Percentiles rank a stretch among this genome's conserved stretches.
Evolutionary conservation across 2,329 filamentous ascomycete genomes (phyloP).

Genomic region (Arthrinium puccinioides): DNA sequence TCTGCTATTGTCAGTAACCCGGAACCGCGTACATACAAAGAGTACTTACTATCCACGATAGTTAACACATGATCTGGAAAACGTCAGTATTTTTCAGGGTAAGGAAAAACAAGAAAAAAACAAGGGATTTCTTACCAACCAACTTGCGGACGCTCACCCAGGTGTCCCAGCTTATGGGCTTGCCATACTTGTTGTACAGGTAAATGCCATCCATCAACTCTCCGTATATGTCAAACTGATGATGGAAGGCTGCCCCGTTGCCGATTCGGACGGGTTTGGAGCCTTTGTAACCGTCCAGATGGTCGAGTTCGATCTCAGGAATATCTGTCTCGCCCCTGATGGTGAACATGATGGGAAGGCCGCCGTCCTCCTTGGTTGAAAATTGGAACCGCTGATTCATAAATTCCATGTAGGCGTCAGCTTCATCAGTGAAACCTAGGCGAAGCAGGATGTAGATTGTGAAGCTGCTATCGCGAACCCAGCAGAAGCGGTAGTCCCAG

Average conservation of each 20-base stretch:
- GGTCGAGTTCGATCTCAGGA: slow-evolving; percentile 59
- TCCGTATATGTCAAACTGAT: slow-evolving; percentile 68
- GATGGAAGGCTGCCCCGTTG: slow-evolving; percentile 69
- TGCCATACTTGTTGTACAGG: slow-evolving; percentile 72
- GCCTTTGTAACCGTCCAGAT: slow-evolving; percentile 65
- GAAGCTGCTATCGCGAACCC: slow-evolving; percentile 72
- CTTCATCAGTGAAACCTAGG: slow-evolving; percentile 68
- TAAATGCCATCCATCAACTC: slow-evolving; percentile 73
- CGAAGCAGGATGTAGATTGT: slow-evolving; percentile 72
- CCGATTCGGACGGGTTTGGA: slow-evolving; percentile 69
- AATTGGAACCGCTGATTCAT: slow-evolving; percentile 64
- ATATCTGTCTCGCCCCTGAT: slow-evolving; percentile 70
- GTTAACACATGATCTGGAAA: slow-evolving; percentile 58
- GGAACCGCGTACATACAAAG: too few relatives aligned
- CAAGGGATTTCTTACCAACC: slow-evolving; percentile 32
- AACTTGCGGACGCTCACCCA: slow-evolving; percentile 67
- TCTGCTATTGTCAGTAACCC: too few relatives aligned
- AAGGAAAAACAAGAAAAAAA: background rate
- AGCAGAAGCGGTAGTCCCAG: slow-evolving; percentile 71
- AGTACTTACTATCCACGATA: slow-evolving; percentile 47
- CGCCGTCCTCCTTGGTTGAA: slow-evolving; percentile 51
- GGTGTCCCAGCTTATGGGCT: slow-evolving; percentile 68
- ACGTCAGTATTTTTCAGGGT: background rate
- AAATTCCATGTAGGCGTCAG: slow-evolving; percentile 72
- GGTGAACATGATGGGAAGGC: slow-evolving; percentile 74